Conservation (phyloP, 768 basidiomycete genomes). For the Leccinum pellstonianum region DNA sequence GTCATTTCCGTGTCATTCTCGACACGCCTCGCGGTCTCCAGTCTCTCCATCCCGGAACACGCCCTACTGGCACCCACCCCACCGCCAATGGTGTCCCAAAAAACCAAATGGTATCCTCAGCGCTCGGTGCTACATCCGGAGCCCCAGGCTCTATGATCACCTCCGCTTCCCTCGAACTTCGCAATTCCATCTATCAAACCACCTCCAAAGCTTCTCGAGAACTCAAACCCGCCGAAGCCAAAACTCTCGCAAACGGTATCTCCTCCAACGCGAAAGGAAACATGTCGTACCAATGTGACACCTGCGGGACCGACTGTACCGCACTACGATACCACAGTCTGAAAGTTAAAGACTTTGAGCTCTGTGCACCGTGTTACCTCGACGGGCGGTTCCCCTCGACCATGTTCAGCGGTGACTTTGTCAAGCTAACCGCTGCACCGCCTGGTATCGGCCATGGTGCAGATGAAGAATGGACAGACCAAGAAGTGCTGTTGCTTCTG, state of each 20-base stretch:
- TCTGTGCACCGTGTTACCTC: slow-evolving; percentile 91
- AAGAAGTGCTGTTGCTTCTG: slow-evolving; percentile 84
- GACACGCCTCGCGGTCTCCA: slow-evolving; percentile 96
- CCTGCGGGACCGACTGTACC: slow-evolving; percentile 94
- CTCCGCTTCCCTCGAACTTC: slow-evolving; percentile 82
- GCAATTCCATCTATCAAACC: slow-evolving; percentile 84
- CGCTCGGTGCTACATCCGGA: slow-evolving; percentile 7
- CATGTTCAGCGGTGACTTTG: slow-evolving; percentile 97
- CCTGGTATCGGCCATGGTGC: slow-evolving; percentile 36
- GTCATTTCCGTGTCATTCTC: slow-evolving; percentile 96
- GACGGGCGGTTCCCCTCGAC: slow-evolving; percentile 95
- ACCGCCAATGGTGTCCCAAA: slow-evolving; percentile 50
- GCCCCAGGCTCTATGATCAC: slow-evolving; percentile 26
- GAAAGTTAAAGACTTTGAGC: slow-evolving; percentile 87
- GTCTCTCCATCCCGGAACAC: slow-evolving; percentile 84
- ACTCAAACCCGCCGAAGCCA: slow-evolving; percentile 67
- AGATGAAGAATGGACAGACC: slow-evolving; percentile 83
- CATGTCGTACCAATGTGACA: slow-evolving; percentile 77
- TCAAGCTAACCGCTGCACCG: slow-evolving; percentile 61
- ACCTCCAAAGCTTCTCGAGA: slow-evolving; percentile 77
- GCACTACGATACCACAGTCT: slow-evolving; percentile 86
- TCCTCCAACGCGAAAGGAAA: slow-evolving; percentile 46
- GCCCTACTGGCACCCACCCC: slow-evolving; percentile 46
- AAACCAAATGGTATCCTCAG: slow-evolving; percentile 26
- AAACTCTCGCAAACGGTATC: slow-evolving; percentile 53